Percentiles rank a stretch among this genome's conserved stretches.
Conservation (phyloP, 1,284 basidiomycete genomes). For the Stygiomarasmius scandens region DNA sequence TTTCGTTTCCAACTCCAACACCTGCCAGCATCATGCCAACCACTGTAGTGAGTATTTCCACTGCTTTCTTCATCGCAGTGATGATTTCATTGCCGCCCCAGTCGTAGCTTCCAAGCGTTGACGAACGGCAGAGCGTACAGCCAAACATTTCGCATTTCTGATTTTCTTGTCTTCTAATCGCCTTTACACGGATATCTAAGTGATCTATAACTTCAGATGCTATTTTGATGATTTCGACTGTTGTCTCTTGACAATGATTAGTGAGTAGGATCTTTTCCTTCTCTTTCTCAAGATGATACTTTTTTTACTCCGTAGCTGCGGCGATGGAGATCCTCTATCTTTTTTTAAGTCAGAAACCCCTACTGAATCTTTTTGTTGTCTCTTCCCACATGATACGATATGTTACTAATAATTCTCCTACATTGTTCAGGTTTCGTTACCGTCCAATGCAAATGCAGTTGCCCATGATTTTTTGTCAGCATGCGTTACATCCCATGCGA, state of each 20-base stretch:
- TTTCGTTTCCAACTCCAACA: too few relatives aligned
- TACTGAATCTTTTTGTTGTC: background rate
- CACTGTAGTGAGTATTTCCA: too few relatives aligned
- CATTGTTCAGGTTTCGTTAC: background rate
- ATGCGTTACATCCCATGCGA: too few relatives aligned
- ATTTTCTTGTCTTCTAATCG: constrained; percentile 10
- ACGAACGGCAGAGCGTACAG: constrained; percentile 36
- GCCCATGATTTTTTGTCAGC: too few relatives aligned
- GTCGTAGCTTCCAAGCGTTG: constrained; percentile 32
- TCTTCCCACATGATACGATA: background rate
- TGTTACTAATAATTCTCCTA: background rate
- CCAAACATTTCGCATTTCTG: constrained; percentile 36
- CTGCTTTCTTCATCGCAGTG: constrained; percentile 10
- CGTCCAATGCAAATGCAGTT: too few relatives aligned
- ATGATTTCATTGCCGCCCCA: constrained; percentile 35
- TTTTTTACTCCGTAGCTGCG: background rate
- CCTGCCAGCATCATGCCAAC: too few relatives aligned
- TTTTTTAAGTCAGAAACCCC: background rate
- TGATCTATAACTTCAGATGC: too few relatives aligned
- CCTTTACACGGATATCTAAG: too few relatives aligned
- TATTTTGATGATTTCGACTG: background rate
- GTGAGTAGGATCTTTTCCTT: background rate
- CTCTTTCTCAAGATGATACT: background rate
- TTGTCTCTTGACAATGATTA: background rate
- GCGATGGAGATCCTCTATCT: background rate